These are phyloP conservation scores for Calocybe cyanea DNA, from an alignment of 768 basidiomycete genomes.

Conservation along the genomic window DNA sequence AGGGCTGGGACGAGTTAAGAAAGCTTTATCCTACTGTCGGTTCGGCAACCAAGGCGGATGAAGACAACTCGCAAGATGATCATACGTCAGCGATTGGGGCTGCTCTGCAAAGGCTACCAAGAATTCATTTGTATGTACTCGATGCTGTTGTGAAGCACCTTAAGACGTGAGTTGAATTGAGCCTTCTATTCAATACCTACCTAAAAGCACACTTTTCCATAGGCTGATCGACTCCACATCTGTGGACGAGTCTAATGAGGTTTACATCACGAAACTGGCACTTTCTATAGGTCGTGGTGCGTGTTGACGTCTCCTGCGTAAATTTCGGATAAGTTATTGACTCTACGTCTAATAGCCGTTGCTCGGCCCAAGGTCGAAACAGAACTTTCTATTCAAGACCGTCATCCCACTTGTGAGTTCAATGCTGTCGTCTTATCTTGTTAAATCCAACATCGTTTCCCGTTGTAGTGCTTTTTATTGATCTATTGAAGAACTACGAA, in stretches of 20 bases:
- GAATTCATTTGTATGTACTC: slow-evolving; percentile 76
- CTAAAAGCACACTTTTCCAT: slow-evolving; percentile 7
- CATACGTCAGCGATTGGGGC: slow-evolving; percentile 58
- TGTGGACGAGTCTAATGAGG: slow-evolving; percentile 68
- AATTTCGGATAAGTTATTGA: slow-evolving; percentile 6
- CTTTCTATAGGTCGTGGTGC: slow-evolving; percentile 83
- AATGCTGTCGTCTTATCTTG: neutral
- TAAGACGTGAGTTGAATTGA: slow-evolving; percentile 53
- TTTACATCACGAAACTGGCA: slow-evolving; percentile 85
- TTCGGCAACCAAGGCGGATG: slow-evolving; percentile 48
- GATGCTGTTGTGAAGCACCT: slow-evolving; percentile 78
- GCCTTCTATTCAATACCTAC: neutral
- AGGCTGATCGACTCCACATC: slow-evolving; percentile 71
- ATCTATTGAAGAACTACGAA: slow-evolving; percentile 74
- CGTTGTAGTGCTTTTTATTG: slow-evolving; percentile 71
- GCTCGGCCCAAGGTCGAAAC: slow-evolving; percentile 80
- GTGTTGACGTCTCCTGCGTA: slow-evolving; percentile 22
- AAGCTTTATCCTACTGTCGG: slow-evolving; percentile 81
- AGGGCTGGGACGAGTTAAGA: slow-evolving; percentile 89
- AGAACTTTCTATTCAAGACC: slow-evolving; percentile 86
- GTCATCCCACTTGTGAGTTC: slow-evolving; percentile 71
- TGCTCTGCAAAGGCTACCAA: slow-evolving; percentile 68
- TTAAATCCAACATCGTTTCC: slow-evolving; percentile 1
- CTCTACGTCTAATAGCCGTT: slow-evolving; percentile 45
- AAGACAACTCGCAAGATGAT: slow-evolving; percentile 50